Base-by-base conservation (phyloP, 2,329 filamentous ascomycete species). In the Coniochaeta sp. region DNA sequence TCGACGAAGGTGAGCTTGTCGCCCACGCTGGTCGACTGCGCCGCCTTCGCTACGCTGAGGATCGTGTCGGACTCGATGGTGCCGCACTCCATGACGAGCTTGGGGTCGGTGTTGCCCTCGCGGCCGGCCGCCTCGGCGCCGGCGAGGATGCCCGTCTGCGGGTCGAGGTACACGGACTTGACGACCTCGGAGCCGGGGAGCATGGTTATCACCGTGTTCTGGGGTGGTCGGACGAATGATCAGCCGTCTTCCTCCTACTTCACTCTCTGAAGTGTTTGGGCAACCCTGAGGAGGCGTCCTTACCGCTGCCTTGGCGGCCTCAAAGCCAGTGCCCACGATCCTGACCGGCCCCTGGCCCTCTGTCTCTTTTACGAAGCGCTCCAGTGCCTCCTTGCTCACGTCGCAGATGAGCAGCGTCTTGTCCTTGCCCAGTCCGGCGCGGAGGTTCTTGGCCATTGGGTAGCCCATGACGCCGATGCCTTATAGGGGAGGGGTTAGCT, bases 31-130 rank as follows among this genome's bases (percentile, higher is more conserved):
- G 58, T 64, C 26, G 79, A 79, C 16, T 60, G 60, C 65, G 81
- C 79, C 9, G 86, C 80, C 60, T 82, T 77, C 30, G 86, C 85
- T 9, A 90, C 82, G 62, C 81, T 77, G 44, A 79, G 78, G 12
- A 71, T 69, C 8, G 68, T 71, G 55, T 68, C 65, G 16, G 62
- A 64, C 55, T 71, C 70, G 60, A 71, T 71, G 8, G 70, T 71
- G 42, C 69, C 68, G 59, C 70, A 71, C 58, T 71, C 70, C 64
- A 71, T 69, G 19, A 71, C 61, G 4, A 71, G 62, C 44, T 69
- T 71, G 8, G 52, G 59, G 10, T 59, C 56, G 5, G 54, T n/a
- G 30, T 58, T 59, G 22, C 10, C 19, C 22, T 58, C 50, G 9
- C 14, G 9, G 34, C 8, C 34, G 9, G 34, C 34, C 10, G 34